Conservation (phyloP, 1,284 basidiomycete species). For the Dichomitus squalens region DNA sequence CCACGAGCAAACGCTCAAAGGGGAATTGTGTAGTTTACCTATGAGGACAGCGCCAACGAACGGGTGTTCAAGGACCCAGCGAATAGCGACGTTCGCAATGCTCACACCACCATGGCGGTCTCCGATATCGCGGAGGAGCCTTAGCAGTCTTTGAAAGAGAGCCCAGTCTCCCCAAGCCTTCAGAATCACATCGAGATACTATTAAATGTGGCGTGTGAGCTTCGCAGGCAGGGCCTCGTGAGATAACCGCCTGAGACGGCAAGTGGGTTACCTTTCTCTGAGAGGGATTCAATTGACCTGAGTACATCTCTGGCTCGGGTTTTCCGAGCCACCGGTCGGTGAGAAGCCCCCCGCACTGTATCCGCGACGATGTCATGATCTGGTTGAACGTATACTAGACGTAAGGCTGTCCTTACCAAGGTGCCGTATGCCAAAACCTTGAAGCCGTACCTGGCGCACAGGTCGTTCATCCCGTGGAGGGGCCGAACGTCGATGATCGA, state of each 20-base stretch:
- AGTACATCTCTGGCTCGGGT: constrained; percentile 69
- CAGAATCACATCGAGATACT: constrained; percentile 81
- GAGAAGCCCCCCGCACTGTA: constrained; percentile 77
- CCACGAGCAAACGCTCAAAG: background rate
- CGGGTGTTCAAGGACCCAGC: constrained; percentile 76
- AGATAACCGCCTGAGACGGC: background rate
- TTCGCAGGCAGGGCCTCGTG: background rate
- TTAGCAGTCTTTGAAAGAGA: constrained; percentile 67
- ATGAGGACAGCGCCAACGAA: constrained; percentile 77
- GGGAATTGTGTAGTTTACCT: constrained; percentile 43
- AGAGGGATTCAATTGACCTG: constrained; percentile 62
- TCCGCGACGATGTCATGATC: constrained; percentile 7
- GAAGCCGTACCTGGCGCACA: constrained; percentile 68
- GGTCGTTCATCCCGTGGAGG: constrained; percentile 70
- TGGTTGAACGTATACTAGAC: background rate
- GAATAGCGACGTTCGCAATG: constrained; percentile 73
- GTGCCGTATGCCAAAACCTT: constrained; percentile 80
- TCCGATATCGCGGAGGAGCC: constrained; percentile 57
- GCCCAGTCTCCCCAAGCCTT: constrained; percentile 75
- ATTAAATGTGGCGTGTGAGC: constrained; percentile 9
- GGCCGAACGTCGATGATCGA: constrained; percentile 77
- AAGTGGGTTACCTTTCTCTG: constrained; percentile 62
- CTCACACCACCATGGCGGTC: constrained; percentile 63
- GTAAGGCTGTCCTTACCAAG: constrained; percentile 47
- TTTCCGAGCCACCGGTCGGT: constrained; percentile 72